These are phyloP conservation scores for Calocybe indica DNA, from an alignment of 768 basidiomycete genomes.

Conservation along the genomic window DNA sequence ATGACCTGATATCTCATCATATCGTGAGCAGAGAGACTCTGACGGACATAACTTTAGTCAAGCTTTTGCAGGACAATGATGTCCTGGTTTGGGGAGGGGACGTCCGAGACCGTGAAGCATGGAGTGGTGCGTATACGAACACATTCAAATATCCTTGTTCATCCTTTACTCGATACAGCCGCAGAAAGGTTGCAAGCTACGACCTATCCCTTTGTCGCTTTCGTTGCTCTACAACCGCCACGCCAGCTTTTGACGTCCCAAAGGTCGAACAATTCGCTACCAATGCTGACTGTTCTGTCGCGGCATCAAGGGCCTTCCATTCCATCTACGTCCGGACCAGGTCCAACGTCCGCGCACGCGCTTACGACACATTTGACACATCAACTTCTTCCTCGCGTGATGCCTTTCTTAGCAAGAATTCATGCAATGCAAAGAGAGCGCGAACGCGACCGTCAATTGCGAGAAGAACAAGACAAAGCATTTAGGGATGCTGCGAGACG, in stretches of 20 bases:
- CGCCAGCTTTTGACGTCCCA: conserved; percentile 29
- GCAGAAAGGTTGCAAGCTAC: conserved; percentile 79
- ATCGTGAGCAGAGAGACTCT: conserved; percentile 54
- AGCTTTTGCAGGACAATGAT: conserved; percentile 62
- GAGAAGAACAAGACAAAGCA: conserved; percentile 80
- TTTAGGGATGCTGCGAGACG: conserved; percentile 57
- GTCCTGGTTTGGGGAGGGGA: conserved; percentile 92
- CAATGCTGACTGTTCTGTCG: conserved; percentile 75
- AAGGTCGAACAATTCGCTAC: conserved; percentile 28
- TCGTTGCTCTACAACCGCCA: conserved; percentile 80
- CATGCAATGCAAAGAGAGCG: conserved; percentile 42
- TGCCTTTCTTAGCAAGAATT: conserved; percentile 66
- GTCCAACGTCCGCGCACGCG: conserved; percentile 55
- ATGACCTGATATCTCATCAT: background rate
- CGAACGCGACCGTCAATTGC: conserved; percentile 50
- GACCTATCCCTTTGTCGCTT: conserved; percentile 90
- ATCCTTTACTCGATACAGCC: conserved; percentile 19
- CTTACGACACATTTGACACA: conserved; percentile 63
- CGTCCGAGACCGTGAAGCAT: conserved; percentile 75
- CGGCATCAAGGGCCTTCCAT: conserved; percentile 69
- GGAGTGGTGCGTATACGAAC: conserved; percentile 42
- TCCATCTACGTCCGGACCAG: conserved; percentile 22
- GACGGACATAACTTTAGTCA: conserved; percentile 66
- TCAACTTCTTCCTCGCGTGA: conserved; percentile 76
- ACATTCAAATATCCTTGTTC: background rate